phyloP scores from a whole-genome alignment of 148 eudicot species.

The Rhododendron williamsianum region DNA sequence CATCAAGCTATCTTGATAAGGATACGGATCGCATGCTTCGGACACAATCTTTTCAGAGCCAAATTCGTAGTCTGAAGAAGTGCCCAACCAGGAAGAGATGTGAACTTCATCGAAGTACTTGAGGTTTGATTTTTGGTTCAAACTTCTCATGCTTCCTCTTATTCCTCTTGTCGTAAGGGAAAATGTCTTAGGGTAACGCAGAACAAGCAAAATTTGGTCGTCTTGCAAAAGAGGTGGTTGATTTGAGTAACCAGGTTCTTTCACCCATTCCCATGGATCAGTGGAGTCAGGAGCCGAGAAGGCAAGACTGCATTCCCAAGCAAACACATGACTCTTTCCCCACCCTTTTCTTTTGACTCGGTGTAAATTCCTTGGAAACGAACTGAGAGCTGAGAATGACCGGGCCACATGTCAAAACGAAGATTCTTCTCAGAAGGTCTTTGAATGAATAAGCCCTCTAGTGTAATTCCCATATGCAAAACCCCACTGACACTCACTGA shows the following conservation, averaged over 20 bases:
- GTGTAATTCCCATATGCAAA: conserved; percentile 50
- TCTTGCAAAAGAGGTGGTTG: conserved; percentile 64
- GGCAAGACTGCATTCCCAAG: conserved; percentile 76
- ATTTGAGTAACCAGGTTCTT: conserved; percentile 33
- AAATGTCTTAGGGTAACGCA: conserved; percentile 53
- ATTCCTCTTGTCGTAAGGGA: conserved; percentile 45
- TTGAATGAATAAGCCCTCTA: conserved; percentile 31
- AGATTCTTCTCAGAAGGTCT: conserved; percentile 23
- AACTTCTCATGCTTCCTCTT: conserved; percentile 67
- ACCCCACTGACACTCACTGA: conserved; percentile 56
- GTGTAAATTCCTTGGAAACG: conserved; percentile 70
- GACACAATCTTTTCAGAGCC: conserved; percentile 38
- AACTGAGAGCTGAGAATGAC: conserved; percentile 51
- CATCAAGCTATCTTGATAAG: conserved; percentile 38
- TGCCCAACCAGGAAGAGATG: conserved; percentile 42
- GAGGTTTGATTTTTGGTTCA: conserved; percentile 40
- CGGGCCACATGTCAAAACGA: conserved; percentile 48
- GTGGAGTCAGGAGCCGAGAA: conserved; percentile 44
- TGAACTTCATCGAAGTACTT: conserved; percentile 77
- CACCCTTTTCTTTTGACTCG: conserved; percentile 43
- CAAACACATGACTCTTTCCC: conserved; percentile 80
- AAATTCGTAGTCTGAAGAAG: conserved; percentile 49
- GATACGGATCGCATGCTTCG: conserved; percentile 65
- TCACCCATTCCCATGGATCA: conserved; percentile 68
- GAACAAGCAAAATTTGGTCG: conserved; percentile 65